Evolutionary conservation across 2,329 filamentous ascomycete species (phyloP), one percentile per base, ranked within the genome.

Genomic region (Claviceps purpurea): DNA sequence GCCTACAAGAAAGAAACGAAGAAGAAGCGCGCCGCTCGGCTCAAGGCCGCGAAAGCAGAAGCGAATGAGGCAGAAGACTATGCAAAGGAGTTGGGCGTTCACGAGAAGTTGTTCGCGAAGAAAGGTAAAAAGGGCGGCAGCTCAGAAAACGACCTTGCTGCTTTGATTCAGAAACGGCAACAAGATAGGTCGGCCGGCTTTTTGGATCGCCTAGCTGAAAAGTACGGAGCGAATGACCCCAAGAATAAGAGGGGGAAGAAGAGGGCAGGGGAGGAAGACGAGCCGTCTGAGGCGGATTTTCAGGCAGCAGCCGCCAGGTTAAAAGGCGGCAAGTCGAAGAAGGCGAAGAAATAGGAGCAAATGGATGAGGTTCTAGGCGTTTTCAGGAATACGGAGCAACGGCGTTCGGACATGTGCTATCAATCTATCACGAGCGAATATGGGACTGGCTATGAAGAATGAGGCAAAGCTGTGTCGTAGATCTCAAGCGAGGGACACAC

Each of bases 1-100:
- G 75, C 76, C 5, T 98, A 94, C 64, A 79, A 78, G 2, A 76
- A 83, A 26, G 89, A 96, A 70, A 77, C 75, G n/a, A 81, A 82
- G 60, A 79, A 75, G 61, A 78, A 79, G 51, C 78, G 77, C 54
- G 69, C 79, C 52, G 73, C 73, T 44, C 73, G 87, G 43, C 63
- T 77, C 52, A 81, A 78, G 61, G 74, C 73, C 11, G 87, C 85
- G 0, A 74, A 76, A 60, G 77, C 76, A 44, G 87, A 95, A 62
- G 81, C 75, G 0, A 71, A 75, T 18, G 85, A 91, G 66, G 89
- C 90, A 0, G 81, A 85, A 63, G 81, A 86, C 55, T 76, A 85
- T 55, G 85, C 85, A 1, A 84, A 86, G 65, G 80, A 91, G 65
- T 65, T 91, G 3, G 86, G 86, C 2, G 76, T 89, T 3, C 78